phyloP scores from a whole-genome alignment of 306 rosid species.

The Cucurbita argyrosperma region DNA sequence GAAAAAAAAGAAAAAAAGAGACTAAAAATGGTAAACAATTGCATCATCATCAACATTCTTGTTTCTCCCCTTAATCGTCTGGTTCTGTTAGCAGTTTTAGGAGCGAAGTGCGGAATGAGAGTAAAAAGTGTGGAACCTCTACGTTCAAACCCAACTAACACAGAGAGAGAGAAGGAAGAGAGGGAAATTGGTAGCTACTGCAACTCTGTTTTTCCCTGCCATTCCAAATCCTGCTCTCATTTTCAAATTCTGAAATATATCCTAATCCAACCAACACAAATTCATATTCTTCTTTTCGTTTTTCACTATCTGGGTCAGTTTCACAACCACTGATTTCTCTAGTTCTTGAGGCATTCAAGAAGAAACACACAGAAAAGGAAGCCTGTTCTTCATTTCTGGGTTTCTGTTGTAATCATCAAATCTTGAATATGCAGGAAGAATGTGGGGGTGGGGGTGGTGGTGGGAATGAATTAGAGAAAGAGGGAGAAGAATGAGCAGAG shows the following conservation, averaged over 20 bases:
- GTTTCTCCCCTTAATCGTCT: slow-evolving; percentile 27
- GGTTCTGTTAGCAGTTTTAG: slow-evolving; percentile 43
- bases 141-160: slow-evolving; percentile 25
- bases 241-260: slow-evolving; percentile 18
- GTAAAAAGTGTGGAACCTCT: slow-evolving; percentile 30
- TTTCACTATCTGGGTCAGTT: not conserved
- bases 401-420: slow-evolving; percentile 10
- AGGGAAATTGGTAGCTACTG: slow-evolving; percentile 16
- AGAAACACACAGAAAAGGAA: not conserved
- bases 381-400: slow-evolving; percentile 11
- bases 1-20: not conserved
- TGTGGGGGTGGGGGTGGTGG: slow-evolving; percentile 5
- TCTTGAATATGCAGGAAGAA: slow-evolving; percentile 10
- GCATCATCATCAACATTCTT: slow-evolving; percentile 16
- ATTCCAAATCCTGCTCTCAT: slow-evolving; percentile 13
- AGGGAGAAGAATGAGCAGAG: slow-evolving; percentile 73
- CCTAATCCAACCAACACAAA: not conserved
- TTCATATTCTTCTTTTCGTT: slow-evolving; percentile 7
- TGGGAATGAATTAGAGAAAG: slow-evolving; percentile 8
- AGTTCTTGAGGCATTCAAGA: not conserved
- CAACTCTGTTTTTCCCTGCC: slow-evolving; percentile 28
- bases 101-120: slow-evolving; percentile 51
- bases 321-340: not conserved
- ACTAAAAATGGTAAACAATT: slow-evolving; percentile 29
- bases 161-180: not conserved